Evolutionary conservation across 2,329 filamentous ascomycete genomes (phyloP).

Genomic region (Bipolaris cookei): DNA sequence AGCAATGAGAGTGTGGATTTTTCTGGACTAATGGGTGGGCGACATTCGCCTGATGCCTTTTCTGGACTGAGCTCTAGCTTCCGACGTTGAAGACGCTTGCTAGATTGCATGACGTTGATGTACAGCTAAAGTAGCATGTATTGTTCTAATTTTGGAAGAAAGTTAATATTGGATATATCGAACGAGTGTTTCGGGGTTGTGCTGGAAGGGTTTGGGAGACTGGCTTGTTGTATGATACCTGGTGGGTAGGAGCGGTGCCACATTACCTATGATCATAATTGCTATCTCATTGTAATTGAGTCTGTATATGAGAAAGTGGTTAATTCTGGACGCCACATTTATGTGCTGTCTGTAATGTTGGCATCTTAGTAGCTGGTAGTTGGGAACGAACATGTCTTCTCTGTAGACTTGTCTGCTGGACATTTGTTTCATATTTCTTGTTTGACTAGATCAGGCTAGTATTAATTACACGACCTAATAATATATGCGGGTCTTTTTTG

Average conservation of each 20-base stretch:
- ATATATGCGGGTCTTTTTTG: background rate
- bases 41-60: constrained; percentile 82
- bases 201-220: background rate
- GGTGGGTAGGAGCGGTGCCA: constrained; percentile 9
- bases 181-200: background rate
- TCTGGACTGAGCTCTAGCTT: constrained; percentile 70
- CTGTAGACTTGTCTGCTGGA: background rate
- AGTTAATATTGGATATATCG: constrained; percentile 5
- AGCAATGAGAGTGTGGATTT: constrained; percentile 75
- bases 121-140: background rate
- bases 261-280: constrained; percentile 10
- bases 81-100: constrained; percentile 27
- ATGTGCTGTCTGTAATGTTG: background rate
- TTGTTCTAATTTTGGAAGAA: background rate
- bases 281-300: constrained; percentile 5
- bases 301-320: background rate
- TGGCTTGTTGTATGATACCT: constrained; percentile 18
- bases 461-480: background rate
- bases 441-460: background rate
- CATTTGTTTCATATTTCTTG: background rate
- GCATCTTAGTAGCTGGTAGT: background rate
- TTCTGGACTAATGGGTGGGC: constrained; percentile 67
- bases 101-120: background rate
- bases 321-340: background rate
- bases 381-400: background rate